These are phyloP conservation scores for Trametes cingulata DNA, from an alignment of 768 basidiomycete species.

Conservation along the genomic window DNA sequence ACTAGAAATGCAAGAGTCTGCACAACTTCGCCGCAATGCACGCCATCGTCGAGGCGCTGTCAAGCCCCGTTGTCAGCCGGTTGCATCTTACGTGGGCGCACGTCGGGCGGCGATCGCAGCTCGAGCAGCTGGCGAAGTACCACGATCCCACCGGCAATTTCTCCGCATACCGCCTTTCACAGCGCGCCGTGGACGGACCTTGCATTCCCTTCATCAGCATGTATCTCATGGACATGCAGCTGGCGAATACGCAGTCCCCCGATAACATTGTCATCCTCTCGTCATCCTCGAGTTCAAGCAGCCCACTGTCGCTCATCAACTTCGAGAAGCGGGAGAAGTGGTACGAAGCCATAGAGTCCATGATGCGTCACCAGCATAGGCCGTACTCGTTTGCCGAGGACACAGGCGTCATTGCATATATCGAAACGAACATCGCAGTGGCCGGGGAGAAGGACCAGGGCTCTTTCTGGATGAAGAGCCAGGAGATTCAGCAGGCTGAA, in stretches of 20 bases:
- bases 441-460: slow-evolving; percentile 45
- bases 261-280: slow-evolving; percentile 35
- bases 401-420: slow-evolving; percentile 47
- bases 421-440: slow-evolving; percentile 44
- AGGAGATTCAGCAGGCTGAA: slow-evolving; percentile 61
- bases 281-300: slow-evolving; percentile 11
- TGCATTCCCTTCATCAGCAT: slow-evolving; percentile 71
- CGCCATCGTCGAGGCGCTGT: slow-evolving; percentile 63
- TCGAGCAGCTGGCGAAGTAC: slow-evolving; percentile 54
- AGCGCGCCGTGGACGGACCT: slow-evolving; percentile 45
- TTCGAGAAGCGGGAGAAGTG: slow-evolving; percentile 58
- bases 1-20: slow-evolving; percentile 61
- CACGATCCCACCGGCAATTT: slow-evolving; percentile 64
- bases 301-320: slow-evolving; percentile 40
- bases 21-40: slow-evolving; percentile 71
- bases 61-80: slow-evolving; percentile 56
- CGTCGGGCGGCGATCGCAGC: slow-evolving; percentile 48
- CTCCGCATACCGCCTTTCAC: slow-evolving; percentile 51
- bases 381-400: slow-evolving; percentile 51
- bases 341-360: slow-evolving; percentile 52
- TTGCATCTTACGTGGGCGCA: slow-evolving; percentile 70
- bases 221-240: slow-evolving; percentile 62
- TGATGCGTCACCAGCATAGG: slow-evolving; percentile 59
- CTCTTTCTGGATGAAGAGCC: slow-evolving; percentile 60
- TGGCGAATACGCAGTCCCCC: slow-evolving; percentile 51